Conservation (phyloP, 2,329 filamentous ascomycete species). For the Thelonectria blattea region DNA sequence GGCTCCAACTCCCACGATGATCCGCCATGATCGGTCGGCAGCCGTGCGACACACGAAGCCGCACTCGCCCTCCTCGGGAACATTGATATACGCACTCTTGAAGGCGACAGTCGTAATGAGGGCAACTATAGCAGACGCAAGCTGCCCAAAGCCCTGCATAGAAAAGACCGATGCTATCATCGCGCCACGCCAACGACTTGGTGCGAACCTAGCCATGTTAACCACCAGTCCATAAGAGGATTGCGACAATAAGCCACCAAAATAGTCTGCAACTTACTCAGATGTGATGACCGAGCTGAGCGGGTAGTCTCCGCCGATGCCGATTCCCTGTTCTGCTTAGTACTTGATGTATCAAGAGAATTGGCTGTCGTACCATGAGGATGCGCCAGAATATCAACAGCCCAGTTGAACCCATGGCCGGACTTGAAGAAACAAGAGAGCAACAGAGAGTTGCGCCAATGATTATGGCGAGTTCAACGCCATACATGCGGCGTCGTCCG, state of each 20-base stretch:
- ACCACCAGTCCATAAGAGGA: constrained; percentile 25
- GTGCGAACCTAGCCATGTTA: constrained; percentile 66
- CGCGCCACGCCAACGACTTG: constrained; percentile 79
- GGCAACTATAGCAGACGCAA: constrained; percentile 72
- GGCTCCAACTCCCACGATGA: constrained; percentile 80
- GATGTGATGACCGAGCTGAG: constrained; percentile 81
- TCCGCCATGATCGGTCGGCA: constrained; percentile 82
- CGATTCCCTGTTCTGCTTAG: constrained; percentile 59
- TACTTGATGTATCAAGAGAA: background rate
- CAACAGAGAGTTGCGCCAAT: constrained; percentile 73
- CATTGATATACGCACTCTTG: constrained; percentile 54
- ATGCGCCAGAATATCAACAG: constrained; percentile 77
- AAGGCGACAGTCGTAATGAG: constrained; percentile 72
- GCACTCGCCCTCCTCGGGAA: constrained; percentile 56
- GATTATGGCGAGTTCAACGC: constrained; percentile 75
- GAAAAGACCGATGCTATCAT: constrained; percentile 87
- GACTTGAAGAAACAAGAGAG: constrained; percentile 66
- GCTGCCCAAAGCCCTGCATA: constrained; percentile 85
- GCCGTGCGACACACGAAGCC: constrained; percentile 68
- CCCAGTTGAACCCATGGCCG: constrained; percentile 63
- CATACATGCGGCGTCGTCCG: constrained; percentile 83
- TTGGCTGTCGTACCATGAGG: constrained; percentile 60
- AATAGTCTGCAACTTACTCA: constrained; percentile 55
- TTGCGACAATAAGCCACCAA: constrained; percentile 19
- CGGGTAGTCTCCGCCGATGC: constrained; percentile 84